Conservation (phyloP, 2,329 filamentous ascomycete species). For the Rhynchosporium graminicola region DNA sequence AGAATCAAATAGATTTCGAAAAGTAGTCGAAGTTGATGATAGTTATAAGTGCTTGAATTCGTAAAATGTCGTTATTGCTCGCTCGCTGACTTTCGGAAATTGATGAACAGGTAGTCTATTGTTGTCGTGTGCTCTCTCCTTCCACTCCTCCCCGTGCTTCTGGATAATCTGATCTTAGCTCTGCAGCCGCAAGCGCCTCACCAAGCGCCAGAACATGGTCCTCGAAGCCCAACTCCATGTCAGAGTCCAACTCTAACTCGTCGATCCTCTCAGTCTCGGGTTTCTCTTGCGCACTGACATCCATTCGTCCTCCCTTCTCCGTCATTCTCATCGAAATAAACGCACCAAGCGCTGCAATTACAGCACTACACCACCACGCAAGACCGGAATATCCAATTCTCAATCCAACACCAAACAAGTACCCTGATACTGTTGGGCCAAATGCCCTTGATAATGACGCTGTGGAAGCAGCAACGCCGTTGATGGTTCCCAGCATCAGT, state of each 20-base stretch:
- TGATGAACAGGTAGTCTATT: conserved; percentile 10
- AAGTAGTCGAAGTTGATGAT: neutral
- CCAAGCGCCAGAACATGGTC: conserved; percentile 36
- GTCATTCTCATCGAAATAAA: conserved; percentile 75
- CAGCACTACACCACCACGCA: conserved; percentile 88
- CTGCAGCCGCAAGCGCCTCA: conserved; percentile 29
- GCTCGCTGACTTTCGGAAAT: neutral
- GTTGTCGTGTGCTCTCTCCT: too few species aligned
- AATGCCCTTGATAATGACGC: conserved; percentile 87
- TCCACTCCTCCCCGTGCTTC: neutral
- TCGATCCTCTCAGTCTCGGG: conserved; percentile 30
- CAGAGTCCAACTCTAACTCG: conserved; percentile 30
- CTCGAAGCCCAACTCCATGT: conserved; percentile 32
- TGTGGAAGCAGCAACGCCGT: conserved; percentile 87
- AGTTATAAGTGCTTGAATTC: neutral
- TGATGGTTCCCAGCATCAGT: conserved; percentile 85
- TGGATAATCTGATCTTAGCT: conserved; percentile 8
- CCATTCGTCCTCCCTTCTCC: conserved; percentile 48
- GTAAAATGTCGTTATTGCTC: conserved; percentile 12
- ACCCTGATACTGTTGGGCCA: conserved; percentile 83
- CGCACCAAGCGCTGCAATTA: conserved; percentile 74
- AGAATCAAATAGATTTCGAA: neutral
- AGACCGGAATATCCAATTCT: conserved; percentile 81
- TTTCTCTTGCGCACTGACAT: conserved; percentile 35
- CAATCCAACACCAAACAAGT: conserved; percentile 80